Evolutionary conservation across 169 alveolate species (phyloP).

Genomic region (Cryptosporidium sp.): DNA sequence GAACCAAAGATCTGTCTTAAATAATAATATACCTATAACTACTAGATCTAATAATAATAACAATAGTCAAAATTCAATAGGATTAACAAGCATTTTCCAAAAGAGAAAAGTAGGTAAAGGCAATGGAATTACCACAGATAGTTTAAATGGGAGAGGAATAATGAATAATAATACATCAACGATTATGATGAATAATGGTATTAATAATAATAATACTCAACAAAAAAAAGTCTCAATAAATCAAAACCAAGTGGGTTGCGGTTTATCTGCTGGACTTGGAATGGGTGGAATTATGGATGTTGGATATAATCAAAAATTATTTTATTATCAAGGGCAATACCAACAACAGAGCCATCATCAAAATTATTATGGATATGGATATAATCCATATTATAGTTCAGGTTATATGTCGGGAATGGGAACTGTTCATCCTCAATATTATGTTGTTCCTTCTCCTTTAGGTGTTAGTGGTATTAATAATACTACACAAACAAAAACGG

Average conservation of each 20-base stretch:
- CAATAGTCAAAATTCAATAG: not conserved
- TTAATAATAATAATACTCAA: not conserved
- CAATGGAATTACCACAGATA: not conserved
- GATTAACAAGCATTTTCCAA: not conserved
- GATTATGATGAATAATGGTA: not conserved
- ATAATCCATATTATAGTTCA: not conserved
- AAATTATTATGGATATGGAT: constrained; percentile 4
- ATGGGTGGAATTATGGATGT: not conserved
- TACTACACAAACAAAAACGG: not conserved
- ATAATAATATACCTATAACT: not conserved
- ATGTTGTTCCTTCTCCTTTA: not conserved
- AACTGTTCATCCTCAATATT: not conserved
- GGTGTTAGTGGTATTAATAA: no score
- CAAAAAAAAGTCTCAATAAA: not conserved
- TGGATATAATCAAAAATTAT: not conserved
- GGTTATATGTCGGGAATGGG: not conserved
- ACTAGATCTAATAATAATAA: not conserved
- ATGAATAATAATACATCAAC: not conserved
- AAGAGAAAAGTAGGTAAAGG: not conserved
- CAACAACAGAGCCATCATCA: not conserved
- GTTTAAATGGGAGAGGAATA: not conserved
- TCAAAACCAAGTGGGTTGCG: not conserved
- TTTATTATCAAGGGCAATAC: not conserved
- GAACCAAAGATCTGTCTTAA: not conserved
- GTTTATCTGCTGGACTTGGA: not conserved